A percentile compares a stretch with the other conserved stretches of the same genome.
phyloP scores from a whole-genome alignment of 768 basidiomycete species.

The Leucocoprinus leucothites region DNA sequence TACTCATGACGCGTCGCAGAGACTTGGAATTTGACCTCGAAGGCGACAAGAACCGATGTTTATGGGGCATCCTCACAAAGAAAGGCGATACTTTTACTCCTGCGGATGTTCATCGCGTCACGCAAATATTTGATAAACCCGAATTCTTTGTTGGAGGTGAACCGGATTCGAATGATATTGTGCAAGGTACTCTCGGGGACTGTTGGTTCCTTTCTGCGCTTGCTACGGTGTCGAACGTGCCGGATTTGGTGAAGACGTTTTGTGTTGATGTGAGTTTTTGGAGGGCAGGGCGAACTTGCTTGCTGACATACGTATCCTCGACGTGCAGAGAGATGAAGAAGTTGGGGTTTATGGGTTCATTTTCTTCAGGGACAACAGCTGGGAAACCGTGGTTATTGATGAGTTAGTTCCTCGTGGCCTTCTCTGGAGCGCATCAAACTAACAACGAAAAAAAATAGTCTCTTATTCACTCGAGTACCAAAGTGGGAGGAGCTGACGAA shows the following conservation, averaged over 20 bases:
- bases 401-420: constrained; percentile 34
- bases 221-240: constrained; percentile 44
- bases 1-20: constrained; percentile 23
- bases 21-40: constrained; percentile 59
- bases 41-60: constrained; percentile 46
- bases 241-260: constrained; percentile 47
- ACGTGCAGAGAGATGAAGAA: constrained; percentile 40
- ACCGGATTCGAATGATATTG: constrained; percentile 42
- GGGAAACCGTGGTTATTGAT: constrained; percentile 56
- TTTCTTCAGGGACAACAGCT: constrained; percentile 48
- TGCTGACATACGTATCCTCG: background rate
- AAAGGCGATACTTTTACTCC: constrained; percentile 18
- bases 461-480: constrained; percentile 45
- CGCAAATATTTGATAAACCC: constrained; percentile 51
- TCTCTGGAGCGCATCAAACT: background rate
- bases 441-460: constrained; percentile 23
- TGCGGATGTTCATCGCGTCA: constrained; percentile 33
- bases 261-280: constrained; percentile 27
- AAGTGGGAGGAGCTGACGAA: constrained; percentile 46
- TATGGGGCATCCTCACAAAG: constrained; percentile 24
- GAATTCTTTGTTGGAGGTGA: constrained; percentile 45
- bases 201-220: constrained; percentile 57
- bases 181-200: constrained; percentile 50
- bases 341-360: constrained; percentile 60
- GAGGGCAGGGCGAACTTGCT: background rate